Evolutionary conservation across 371 early-diverging fungal species (phyloP), one percentile per base, ranked within the genome.

Genomic region (Ecytonucleospora hepatopenaei): DNA sequence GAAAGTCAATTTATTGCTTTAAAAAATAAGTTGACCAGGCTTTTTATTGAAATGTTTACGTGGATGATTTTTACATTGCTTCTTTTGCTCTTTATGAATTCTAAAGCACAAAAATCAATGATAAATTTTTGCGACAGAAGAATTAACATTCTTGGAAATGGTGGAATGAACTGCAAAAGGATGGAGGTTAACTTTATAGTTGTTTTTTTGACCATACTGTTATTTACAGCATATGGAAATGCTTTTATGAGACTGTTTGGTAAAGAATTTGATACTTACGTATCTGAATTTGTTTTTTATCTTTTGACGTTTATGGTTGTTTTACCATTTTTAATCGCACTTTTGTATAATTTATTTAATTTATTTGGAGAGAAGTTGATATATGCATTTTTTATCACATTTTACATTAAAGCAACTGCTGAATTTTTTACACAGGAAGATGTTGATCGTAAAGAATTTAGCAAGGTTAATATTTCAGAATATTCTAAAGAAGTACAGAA

Each of bases 381-480:
- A 59, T 23, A 71, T 15, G 73, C 71, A 15, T 70, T 69, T 53
- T 78, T 73, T 33, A 23, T 73, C 8, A 59, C 78, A 2, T 71
- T 61, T 21, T 54, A 72, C 19, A 23, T 73, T 8, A 64, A 73
- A 48, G 48, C 62, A 24, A 12, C 72, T 16, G 57, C 62, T 33
- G 76, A 75, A 2, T 49, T 78, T 24, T 40, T 75, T 5, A 58
- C 53, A 31, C 58, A 63, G 28, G 76, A 75, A 16, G 46, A 62
- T 21, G 65, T 74, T 3, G 65, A 75, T 54, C 23, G 30, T 0
- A 32, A 5, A 31, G 68, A 65, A 34, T 68, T 78, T 66, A 55
- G 27, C 23, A 62, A 71, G 47, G 51, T 76, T 15, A 1, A 53
- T n/a, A 33, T 54, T 15, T 33, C 34, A 8, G n/a, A 48, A 35